Conservation (phyloP, 2,329 filamentous ascomycete genomes). For the Colletotrichum zoysiae region DNA sequence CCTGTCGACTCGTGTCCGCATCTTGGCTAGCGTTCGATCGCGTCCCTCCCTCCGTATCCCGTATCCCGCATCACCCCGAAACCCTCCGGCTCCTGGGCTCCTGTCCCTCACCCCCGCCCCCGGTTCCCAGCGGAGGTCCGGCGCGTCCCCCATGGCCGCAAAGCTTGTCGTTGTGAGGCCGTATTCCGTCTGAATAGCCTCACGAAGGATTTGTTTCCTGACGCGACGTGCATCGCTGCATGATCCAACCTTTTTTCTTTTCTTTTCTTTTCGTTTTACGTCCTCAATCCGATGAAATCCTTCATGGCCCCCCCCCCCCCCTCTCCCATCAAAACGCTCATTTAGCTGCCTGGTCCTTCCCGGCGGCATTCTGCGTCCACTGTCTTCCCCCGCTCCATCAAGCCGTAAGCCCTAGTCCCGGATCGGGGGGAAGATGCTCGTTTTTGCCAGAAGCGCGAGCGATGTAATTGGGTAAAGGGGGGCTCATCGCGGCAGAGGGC, state of each 20-base stretch:
- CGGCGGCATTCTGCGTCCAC: not conserved
- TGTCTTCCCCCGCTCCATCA: not conserved
- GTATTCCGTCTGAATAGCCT: not conserved
- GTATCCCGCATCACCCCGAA: constrained; percentile 7
- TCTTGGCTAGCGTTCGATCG: not conserved
- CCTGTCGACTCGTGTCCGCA: not conserved
- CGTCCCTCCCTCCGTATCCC: not conserved
- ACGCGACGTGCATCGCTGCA: not conserved
- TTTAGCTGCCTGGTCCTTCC: not conserved
- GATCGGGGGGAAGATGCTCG: not conserved
- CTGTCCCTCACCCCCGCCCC: constrained; percentile 10
- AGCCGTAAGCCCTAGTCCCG: not conserved
- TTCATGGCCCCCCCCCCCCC: not conserved
- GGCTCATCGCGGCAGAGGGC: constrained; percentile 8
- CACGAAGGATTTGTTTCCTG: not conserved
- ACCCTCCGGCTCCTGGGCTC: not conserved
- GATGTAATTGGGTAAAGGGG: not conserved
- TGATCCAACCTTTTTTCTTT: not conserved
- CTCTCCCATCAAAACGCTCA: not conserved
- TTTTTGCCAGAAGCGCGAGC: not conserved
- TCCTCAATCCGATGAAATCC: not conserved
- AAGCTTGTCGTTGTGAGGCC: not conserved
- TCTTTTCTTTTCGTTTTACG: too few species aligned
- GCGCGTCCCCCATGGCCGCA: not conserved
- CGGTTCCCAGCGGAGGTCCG: constrained; percentile 13